These are phyloP conservation scores for Quercus cerris DNA, from an alignment of 306 rosid species.

Conservation along the genomic window DNA sequence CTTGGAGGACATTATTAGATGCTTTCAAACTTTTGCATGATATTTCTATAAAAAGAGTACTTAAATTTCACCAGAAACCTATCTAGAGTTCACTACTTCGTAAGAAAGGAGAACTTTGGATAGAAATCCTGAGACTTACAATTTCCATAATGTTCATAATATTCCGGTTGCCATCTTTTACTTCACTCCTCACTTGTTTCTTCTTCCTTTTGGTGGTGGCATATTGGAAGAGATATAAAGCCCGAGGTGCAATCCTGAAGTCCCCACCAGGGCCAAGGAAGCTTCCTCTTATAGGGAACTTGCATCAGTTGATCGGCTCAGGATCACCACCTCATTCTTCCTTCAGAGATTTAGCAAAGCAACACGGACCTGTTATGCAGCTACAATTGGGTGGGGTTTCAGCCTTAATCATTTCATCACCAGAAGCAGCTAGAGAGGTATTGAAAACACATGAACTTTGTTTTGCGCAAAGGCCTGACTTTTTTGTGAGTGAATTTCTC, in stretches of 20 bases:
- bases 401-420: conserved; percentile 14
- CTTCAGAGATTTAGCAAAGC: conserved; percentile 12
- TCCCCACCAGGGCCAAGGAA: conserved; percentile 17
- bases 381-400: conserved; percentile 21
- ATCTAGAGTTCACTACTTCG: not conserved
- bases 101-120: too few species aligned
- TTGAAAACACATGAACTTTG: conserved; percentile 19
- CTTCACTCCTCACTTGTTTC: not conserved
- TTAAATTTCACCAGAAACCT: not conserved
- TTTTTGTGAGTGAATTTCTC: too few species aligned
- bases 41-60: not conserved
- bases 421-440: conserved; percentile 25
- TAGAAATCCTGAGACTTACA: too few species aligned
- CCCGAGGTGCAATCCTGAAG: not conserved
- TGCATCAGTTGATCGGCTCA: conserved; percentile 12
- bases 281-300: conserved; percentile 20
- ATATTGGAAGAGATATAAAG: not conserved
- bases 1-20: too few species aligned
- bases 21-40: not conserved
- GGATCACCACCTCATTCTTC: conserved; percentile 2
- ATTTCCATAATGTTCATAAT: not conserved
- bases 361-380: conserved; percentile 32
- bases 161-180: not conserved
- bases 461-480: not conserved
- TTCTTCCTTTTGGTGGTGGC: not conserved